Percentiles rank a stretch among this genome's conserved stretches.
phyloP scores from a whole-genome alignment of 129 eudicot species.

The Lactuca saligna region DNA sequence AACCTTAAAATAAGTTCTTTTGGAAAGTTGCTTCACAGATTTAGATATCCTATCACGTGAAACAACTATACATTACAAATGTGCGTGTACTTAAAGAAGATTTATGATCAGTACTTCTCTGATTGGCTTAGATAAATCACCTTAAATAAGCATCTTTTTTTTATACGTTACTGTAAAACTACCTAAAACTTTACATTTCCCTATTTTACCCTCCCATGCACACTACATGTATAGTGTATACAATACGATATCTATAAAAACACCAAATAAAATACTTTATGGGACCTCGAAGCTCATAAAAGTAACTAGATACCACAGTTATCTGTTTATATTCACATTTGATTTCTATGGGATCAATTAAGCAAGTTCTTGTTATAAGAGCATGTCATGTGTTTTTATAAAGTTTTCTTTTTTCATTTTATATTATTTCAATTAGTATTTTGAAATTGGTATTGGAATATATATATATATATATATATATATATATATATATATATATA shows the following conservation, averaged over 20 bases:
- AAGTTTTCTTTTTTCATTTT: background rate
- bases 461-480: no score
- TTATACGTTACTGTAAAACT: slow-evolving; percentile 27
- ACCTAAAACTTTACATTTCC: slow-evolving; percentile 25
- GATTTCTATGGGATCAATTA: background rate
- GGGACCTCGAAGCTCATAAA: slow-evolving; percentile 45
- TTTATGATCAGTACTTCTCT: background rate
- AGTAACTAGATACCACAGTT: slow-evolving; percentile 22
- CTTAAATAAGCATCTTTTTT: slow-evolving; percentile 6
- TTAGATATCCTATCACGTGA: slow-evolving; percentile 26
- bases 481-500: no score
- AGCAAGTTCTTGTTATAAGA: no score
- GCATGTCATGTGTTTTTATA: background rate
- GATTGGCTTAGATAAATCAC: slow-evolving; percentile 11
- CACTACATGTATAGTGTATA: background rate
- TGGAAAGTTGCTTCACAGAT: slow-evolving; percentile 15
- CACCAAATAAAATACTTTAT: slow-evolving; percentile 9
- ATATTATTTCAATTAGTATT: no score
- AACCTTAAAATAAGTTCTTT: slow-evolving; percentile 16
- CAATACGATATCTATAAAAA: slow-evolving; percentile 1
- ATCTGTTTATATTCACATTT: slow-evolving; percentile 5
- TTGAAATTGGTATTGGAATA: no score
- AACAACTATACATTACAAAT: slow-evolving; percentile 12
- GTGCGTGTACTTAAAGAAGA: slow-evolving; percentile 10
- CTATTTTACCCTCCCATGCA: slow-evolving; percentile 32